Evolutionary conservation across 2,329 filamentous ascomycete species (phyloP), one percentile per base, ranked within the genome.

Genomic region (Emergomyces orientalis): DNA sequence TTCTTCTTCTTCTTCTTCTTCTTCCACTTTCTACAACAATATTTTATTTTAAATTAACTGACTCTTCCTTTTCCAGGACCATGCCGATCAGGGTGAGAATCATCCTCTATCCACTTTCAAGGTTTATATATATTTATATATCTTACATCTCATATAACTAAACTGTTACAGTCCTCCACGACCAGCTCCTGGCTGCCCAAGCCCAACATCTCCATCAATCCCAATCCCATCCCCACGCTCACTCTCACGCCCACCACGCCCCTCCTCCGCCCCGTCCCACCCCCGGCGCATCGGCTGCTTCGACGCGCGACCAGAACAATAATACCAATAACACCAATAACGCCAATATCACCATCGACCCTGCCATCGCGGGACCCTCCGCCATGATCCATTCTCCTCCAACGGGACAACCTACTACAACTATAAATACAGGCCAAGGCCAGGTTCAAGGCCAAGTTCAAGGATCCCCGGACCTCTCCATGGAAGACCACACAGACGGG

Each of bases 181-280:
- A 86, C 71, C 84, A 86, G 69, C 82, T 87, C 54, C 79, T 86
- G 68, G 83, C 77, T 63, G 75, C 75, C 54, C 75, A 77, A 66
- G 47, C 47, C 22, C 47, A 51, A 7, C 75, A 57, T 13, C 55
- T 57, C 22, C 55, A 57, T 57, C 55, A 57, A 41, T 57, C 77
- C 60, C 74, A 39, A 14, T 13, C 47, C 22, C 47, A 51, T 22
- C 22, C 47, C 5, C 47, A 51, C 22, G 3, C 47, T 25, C 47
- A 51, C 22, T 27, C 47, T 27, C 47, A 51, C 47, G 22, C 47
- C 4, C 47, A 78, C 52, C 69, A 76, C 63, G 69, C 81, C 69
- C 78, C 79, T 62, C 80, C 81, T 64, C 76, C 78, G 60, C 72
- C 73, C 62, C 72, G 70, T 61, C 67, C 69, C 43, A 76, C 78